Evolutionary conservation across 75 land plant species (phyloP).

Genomic region (Cunninghamia lanceolata): DNA sequence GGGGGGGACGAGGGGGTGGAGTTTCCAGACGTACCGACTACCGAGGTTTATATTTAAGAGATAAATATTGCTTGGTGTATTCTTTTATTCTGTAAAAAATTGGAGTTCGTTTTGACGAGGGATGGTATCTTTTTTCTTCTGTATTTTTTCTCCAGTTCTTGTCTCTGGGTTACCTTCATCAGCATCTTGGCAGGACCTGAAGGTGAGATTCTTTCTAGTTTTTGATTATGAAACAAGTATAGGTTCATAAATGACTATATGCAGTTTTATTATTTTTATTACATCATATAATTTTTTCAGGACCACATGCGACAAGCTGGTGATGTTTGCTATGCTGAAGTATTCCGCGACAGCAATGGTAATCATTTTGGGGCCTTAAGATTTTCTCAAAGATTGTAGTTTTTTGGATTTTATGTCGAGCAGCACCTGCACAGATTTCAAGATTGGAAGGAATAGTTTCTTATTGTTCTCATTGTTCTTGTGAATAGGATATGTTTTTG

Average conservation of each 20-base stretch:
- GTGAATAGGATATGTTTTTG: background rate
- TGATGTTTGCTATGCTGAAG: slow-evolving; percentile 95
- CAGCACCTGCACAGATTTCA: background rate
- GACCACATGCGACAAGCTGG: slow-evolving; percentile 97
- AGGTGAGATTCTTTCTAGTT: slow-evolving; percentile 36
- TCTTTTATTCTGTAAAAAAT: background rate
- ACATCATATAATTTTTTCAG: slow-evolving; percentile 28
- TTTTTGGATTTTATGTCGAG: background rate
- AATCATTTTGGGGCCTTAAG: slow-evolving; percentile 2
- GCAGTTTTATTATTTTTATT: background rate
- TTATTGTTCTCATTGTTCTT: background rate
- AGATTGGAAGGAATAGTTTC: background rate
- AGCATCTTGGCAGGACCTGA: slow-evolving; percentile 98
- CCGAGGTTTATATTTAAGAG: slow-evolving; percentile 49
- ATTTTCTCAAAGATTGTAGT: background rate
- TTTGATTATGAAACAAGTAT: background rate
- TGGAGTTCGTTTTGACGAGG: background rate
- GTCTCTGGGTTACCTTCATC: slow-evolving; percentile 88
- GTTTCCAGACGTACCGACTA: slow-evolving; percentile 76
- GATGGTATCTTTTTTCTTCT: background rate
- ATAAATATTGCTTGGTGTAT: background rate
- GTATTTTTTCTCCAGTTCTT: slow-evolving; percentile 41
- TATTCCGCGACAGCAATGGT: slow-evolving; percentile 90
- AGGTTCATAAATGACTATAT: background rate
- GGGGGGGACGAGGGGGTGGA: slow-evolving; percentile 44